Base-by-base conservation (phyloP, 345 rosid species). In the Ceriops zippeliana region DNA sequence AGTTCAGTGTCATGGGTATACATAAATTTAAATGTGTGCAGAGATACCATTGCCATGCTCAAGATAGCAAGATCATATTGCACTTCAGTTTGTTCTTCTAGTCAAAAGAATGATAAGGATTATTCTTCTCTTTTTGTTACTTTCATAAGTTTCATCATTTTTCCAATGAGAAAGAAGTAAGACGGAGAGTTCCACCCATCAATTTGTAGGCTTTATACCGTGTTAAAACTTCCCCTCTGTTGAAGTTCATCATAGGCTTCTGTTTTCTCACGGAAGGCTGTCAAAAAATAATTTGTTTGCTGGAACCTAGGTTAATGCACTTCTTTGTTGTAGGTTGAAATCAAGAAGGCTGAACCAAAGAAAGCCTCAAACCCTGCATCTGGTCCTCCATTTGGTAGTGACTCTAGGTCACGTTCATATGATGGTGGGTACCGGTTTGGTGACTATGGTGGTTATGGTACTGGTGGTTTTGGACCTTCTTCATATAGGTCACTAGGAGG, bases 321-420 rank as follows among this genome's bases (percentile, higher is more conserved):
- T 72, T 68, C 70, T 76, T 76, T 76, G 67, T 70, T 70, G 79
- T 76, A 76, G 79, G 79, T 76, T 66, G 75, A 76, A 52, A 62
- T 76, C 74, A 76, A 70, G 75, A 76, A 76, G 71, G 79, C 79
- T 54, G 75, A 76, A 66, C 79, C 79, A 70, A 70, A 70, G 75
- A 70, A 76, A 70, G 61, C 70, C 70, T 71, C 72, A 62, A 70
- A 70, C 63, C 63, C 73, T 34, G 67, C 76, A 62, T 70, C 76
- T 71, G 69, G 52, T 51, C 66, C 72, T 76, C 73, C 76, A 72
- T 76, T 66, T 51, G 70, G 70, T 59, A 76, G 80, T 63, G 76
- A 76, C 34, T 68, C 76, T 76, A 76, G 80, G 76, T 31, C 70
- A 49, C 76, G 69, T 7, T 52, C 76, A 26, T 76, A 66, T 52